Evolutionary conservation across 768 basidiomycete genomes (phyloP).

Genomic region (Trichaptum fuscoviolaceum): DNA sequence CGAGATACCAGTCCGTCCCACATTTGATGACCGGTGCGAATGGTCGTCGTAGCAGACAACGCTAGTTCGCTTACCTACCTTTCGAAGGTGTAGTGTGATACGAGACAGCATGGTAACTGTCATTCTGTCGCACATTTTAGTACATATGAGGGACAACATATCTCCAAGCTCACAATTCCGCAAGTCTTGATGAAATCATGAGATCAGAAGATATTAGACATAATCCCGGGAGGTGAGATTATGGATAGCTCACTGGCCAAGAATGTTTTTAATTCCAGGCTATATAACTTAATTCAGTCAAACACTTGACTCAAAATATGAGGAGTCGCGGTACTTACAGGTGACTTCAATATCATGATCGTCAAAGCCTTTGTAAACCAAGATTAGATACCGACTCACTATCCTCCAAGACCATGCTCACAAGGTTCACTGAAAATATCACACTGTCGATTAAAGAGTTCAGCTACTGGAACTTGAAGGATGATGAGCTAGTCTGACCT

Average conservation of each 20-base stretch:
- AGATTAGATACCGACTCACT: neutral
- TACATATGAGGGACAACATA: neutral
- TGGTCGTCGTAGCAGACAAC: neutral
- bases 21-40: neutral
- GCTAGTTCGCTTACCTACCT: neutral
- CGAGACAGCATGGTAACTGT: conserved; percentile 65
- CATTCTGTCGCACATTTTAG: conserved; percentile 10
- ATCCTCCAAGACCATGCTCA: neutral
- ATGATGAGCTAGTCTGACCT: conserved; percentile 16
- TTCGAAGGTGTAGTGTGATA: conserved; percentile 50
- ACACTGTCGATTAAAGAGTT: neutral
- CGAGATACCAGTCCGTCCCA: neutral
- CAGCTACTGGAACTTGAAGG: neutral
- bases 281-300: neutral
- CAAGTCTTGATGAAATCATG: neutral
- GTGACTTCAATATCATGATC: conserved; percentile 31
- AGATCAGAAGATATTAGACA: neutral
- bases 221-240: neutral
- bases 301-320: neutral
- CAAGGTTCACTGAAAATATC: neutral
- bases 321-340: neutral
- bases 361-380: conserved; percentile 21
- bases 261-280: conserved; percentile 29
- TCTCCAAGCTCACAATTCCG: neutral
- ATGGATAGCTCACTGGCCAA: conserved; percentile 26